Evolutionary conservation across 2,329 filamentous ascomycete genomes (phyloP).

Genomic region (Pseudonectria buxi): DNA sequence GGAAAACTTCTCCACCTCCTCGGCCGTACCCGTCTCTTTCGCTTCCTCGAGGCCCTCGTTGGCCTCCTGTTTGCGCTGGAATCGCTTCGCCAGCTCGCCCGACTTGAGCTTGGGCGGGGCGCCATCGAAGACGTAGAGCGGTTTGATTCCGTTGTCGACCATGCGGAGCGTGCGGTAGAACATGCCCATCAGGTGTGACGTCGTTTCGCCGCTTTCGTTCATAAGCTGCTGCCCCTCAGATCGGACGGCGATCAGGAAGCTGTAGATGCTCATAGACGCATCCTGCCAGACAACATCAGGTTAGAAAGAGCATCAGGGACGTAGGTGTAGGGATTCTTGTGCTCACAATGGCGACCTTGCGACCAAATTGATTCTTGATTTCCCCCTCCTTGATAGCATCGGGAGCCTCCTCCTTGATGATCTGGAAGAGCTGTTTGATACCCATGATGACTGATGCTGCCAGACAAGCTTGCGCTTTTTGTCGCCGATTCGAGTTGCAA

Average conservation of each 20-base stretch:
- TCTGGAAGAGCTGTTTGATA: conserved; percentile 68
- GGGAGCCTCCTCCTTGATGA: conserved; percentile 90
- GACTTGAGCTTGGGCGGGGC: conserved; percentile 96
- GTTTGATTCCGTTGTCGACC: conserved; percentile 98
- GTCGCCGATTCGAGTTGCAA: too few relatives aligned
- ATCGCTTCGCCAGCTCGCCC: conserved; percentile 91
- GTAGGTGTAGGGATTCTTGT: conserved; percentile 10
- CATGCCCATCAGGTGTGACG: conserved; percentile 97
- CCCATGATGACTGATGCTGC: conserved; percentile 39
- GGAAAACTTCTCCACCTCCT: conserved; percentile 98
- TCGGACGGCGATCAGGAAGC: conserved; percentile 94
- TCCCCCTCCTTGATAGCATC: conserved; percentile 93
- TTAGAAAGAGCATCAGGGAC: too few relatives aligned
- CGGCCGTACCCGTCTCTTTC: conserved; percentile 90
- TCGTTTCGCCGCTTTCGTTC: conserved; percentile 92
- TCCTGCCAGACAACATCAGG: conserved; percentile 19
- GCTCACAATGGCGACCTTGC: conserved; percentile 92
- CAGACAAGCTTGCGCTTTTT: not conserved
- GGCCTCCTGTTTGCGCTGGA: conserved; percentile 89
- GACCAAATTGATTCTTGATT: conserved; percentile 98
- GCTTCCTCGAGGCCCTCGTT: conserved; percentile 87
- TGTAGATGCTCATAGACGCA: conserved; percentile 95
- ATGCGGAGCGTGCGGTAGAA: conserved; percentile 98
- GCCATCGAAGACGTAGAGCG: conserved; percentile 95
- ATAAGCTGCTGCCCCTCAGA: conserved; percentile 95